A percentile compares a stretch with the other conserved stretches of the same genome.
These are phyloP conservation scores for Hygrophila difformis DNA, from an alignment of 257 asterid genomes.

Conservation along the genomic window DNA sequence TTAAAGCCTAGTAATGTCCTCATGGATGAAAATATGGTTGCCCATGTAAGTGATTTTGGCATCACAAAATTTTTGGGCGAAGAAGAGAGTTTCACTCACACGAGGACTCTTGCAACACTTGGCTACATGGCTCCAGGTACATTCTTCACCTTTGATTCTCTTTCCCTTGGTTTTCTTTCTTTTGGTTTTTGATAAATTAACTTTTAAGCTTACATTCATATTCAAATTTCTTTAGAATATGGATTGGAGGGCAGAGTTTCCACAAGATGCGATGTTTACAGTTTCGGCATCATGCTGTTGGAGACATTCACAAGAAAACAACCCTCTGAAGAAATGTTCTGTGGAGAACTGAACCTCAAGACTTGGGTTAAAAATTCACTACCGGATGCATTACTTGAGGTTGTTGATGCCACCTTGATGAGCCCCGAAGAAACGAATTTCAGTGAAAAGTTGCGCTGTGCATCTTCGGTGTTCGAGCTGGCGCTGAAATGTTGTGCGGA, in stretches of 20 bases:
- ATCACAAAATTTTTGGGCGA: constrained; percentile 18
- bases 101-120: constrained; percentile 27
- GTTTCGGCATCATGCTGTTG: constrained; percentile 25
- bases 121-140: constrained; percentile 28
- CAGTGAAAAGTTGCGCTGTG: constrained; percentile 10
- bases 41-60: constrained; percentile 27
- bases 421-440: constrained; percentile 3
- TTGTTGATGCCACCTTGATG: constrained; percentile 21
- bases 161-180: background rate
- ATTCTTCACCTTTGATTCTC: background rate
- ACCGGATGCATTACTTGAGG: background rate
- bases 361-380: constrained; percentile 15
- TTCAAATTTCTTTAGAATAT: constrained; percentile 9
- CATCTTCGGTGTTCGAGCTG: constrained; percentile 19
- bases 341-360: constrained; percentile 2
- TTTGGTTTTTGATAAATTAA: background rate
- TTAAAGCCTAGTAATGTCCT: constrained; percentile 28
- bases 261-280: constrained; percentile 21
- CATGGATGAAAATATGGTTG: constrained; percentile 23
- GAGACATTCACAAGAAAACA: constrained; percentile 23
- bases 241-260: constrained; percentile 21
- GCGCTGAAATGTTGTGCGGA: constrained; percentile 27
- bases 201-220: too few species aligned
- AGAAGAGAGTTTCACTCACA: constrained; percentile 17
- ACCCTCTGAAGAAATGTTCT: constrained; percentile 20